Evolutionary conservation across 1,284 basidiomycete genomes (phyloP), one percentile per base, ranked within the genome.

Genomic region (Ganoderma multipileum): DNA sequence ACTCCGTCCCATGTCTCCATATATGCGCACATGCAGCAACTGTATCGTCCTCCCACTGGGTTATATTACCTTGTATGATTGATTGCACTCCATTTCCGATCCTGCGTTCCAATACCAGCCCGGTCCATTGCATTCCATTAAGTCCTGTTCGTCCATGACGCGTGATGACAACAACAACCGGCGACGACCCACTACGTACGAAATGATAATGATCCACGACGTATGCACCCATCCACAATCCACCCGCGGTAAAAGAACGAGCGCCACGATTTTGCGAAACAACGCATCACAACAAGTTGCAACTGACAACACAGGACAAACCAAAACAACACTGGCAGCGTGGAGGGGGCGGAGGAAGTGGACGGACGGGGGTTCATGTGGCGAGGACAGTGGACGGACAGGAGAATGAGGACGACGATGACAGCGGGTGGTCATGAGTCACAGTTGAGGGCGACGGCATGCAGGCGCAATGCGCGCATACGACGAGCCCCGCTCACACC

Each of bases 261-360:
- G 52, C 42, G 63, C 67, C 63, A 57, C 57, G 63, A 55, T 64
- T 64, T 68, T 68, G 69, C 63, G 66, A 72, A 71, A 72, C 73
- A 75, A 73, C 75, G 75, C 75, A 76, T 73, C 74, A 76, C 74
- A 75, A 74, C 74, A 74, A 71, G 67, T 75, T 73, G 75, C 74
- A 73, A 68, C 74, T 68, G 72, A 76, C 74, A 75, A 75, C 75
- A 72, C 71, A 71, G 64, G 72, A 72, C 70, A 71, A 73, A 72
- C 74, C 66, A 69, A 74, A 72, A 75, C 73, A 74, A 74, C 73
- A 74, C 68, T 67, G 66, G 42, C 52, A 52, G 4, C 26, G 61
- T 47, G 12, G 14, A 52, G 41, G 61, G 47, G 28, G n/a, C 30
- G 59, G 58, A 23, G 42, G 55, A 23, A 63, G 41, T 20, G 23